Evolutionary conservation across 805 yeast genomes (phyloP), one percentile per base, ranked within the genome.

Genomic region (Candida boleticola): DNA sequence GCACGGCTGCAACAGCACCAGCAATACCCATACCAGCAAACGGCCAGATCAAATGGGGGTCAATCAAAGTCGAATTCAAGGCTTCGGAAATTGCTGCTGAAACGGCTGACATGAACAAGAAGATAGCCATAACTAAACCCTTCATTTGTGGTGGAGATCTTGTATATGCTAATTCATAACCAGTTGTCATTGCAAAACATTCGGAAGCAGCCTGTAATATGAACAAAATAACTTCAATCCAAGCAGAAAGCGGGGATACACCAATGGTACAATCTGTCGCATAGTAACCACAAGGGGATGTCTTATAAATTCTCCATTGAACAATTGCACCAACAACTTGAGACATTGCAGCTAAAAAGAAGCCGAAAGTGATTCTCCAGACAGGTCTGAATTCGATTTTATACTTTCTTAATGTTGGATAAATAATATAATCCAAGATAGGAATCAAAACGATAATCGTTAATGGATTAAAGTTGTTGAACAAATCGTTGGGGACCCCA

Each of bases 401-500:
- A 39, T 52, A 44, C 52, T 57, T 71, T 55, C 79, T 66, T 38
- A 76, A 55, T 6, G 25, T 18, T 45, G 82, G 82, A 49, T 77
- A 77, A n/a, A 77, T 29, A 16, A 58, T 39, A 46, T 68, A 60
- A 52, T 77, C 79, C 50, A 76, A 62, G 37, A 77, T 61, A 44
- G 82, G 82, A 44, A 77, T 67, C 45, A 73, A 60, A 37, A 76
- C 63, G 46, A 77, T 73, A 50, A 77, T 77, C 13, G 80, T 70
- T 44, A 77, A 63, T 35, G 79, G 80, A 51, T 77, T 77, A 62
- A 77, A 75, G 53, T 75, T 76, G 47, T 63, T 69, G 61, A 76
- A 73, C 51, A 77, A 66, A 64, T 77, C 82, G 52, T 77, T 77
- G 45, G 81, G 81, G 50, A 77, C 77, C 36, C 79, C 78, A 23